Conservation (phyloP, 2,329 filamentous ascomycete genomes). For the Diaporthe sp. region DNA sequence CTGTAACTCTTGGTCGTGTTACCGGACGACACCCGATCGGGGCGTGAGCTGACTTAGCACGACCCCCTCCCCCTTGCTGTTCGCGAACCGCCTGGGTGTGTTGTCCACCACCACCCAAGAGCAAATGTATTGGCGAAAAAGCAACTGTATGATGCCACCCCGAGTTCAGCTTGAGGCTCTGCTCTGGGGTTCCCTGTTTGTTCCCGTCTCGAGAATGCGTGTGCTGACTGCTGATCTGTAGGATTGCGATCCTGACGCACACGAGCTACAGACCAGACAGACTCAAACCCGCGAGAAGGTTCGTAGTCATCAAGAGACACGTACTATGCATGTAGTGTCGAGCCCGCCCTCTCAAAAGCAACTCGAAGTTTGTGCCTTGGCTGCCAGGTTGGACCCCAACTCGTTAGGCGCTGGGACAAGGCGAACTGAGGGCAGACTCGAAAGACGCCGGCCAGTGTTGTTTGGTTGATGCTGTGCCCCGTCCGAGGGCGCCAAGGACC, state of each 20-base stretch:
- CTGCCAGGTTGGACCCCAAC: not conserved
- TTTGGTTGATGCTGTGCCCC: constrained; percentile 20
- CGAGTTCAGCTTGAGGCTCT: constrained; percentile 42
- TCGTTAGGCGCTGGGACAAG: constrained; percentile 27
- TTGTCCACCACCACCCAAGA: constrained; percentile 20
- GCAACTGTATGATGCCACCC: constrained; percentile 20
- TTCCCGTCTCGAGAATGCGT: not conserved
- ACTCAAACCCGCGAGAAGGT: not conserved
- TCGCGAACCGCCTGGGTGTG: constrained; percentile 33
- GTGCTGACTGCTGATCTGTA: not conserved
- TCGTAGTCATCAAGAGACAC: constrained; percentile 15
- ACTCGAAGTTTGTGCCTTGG: not conserved
- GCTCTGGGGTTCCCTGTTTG: constrained; percentile 30
- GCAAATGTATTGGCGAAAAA: constrained; percentile 28
- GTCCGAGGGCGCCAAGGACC: constrained; percentile 9
- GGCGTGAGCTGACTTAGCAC: constrained; percentile 37
- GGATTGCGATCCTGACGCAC: constrained; percentile 12
- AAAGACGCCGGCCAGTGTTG: constrained; percentile 5
- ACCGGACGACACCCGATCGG: constrained; percentile 25
- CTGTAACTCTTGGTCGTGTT: constrained; percentile 20
- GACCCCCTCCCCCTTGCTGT: not conserved
- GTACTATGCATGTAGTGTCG: not conserved
- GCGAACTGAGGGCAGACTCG: constrained; percentile 14
- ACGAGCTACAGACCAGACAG: too few species aligned
- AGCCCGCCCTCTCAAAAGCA: not conserved